A percentile compares a stretch with the other conserved stretches of the same genome.
Evolutionary conservation across 495 filamentous ascomycete species (phyloP).

Genomic region (Cryomyces minteri): DNA sequence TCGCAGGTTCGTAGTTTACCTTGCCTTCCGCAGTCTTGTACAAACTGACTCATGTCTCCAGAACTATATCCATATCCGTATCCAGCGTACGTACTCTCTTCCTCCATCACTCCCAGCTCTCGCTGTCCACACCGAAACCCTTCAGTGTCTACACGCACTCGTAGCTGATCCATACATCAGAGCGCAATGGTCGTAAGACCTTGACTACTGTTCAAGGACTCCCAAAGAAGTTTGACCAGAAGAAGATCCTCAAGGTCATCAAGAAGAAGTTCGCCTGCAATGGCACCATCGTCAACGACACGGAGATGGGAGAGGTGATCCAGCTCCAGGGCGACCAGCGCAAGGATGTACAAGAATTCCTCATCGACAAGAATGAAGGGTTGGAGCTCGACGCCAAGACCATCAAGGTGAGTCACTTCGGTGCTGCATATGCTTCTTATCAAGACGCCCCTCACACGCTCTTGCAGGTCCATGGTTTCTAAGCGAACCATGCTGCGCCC

Average conservation of each 20-base stretch:
- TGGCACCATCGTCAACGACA: constrained; percentile 97
- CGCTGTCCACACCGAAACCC: not conserved
- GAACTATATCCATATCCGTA: constrained; percentile 99
- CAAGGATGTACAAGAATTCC: constrained; percentile 94
- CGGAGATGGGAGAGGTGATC: constrained; percentile 99
- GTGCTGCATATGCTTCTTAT: not conserved
- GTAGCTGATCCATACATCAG: constrained; percentile 24
- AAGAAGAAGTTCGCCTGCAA: constrained; percentile 99
- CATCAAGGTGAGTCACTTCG: constrained; percentile 55
- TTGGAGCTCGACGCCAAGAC: constrained; percentile 84
- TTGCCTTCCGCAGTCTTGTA: too few species aligned
- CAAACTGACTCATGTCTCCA: too few species aligned
- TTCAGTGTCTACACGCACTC: not conserved
- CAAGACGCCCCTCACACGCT: not conserved
- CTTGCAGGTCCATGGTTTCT: constrained; percentile 57
- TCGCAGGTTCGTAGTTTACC: constrained; percentile 31
- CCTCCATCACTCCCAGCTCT: not conserved
- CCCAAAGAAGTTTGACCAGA: constrained; percentile 94
- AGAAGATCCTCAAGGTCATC: constrained; percentile 99
- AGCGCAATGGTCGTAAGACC: constrained; percentile 99
- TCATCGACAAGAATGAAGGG: constrained; percentile 86
- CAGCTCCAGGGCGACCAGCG: constrained; percentile 98
- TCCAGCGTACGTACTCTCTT: constrained; percentile 64
- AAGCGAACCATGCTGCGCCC: constrained; percentile 21
- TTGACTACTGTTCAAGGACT: constrained; percentile 98